Conservation (phyloP, 148 eudicot genomes). For the Heliamphora exappendiculata region DNA sequence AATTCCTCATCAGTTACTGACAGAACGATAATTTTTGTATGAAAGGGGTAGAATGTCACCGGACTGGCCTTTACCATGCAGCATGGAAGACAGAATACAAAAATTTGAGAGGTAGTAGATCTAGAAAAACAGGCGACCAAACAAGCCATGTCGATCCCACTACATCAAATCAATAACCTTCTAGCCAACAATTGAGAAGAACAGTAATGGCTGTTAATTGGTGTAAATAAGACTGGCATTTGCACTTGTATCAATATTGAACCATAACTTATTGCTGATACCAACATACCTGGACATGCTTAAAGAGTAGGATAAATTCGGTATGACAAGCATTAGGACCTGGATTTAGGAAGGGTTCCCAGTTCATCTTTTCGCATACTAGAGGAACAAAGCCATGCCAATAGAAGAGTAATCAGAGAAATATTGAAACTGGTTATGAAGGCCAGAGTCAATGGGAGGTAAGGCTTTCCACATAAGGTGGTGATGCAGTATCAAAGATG, state of each 20-base stretch:
- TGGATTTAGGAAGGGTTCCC: not conserved
- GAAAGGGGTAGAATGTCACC: not conserved
- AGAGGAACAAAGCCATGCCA: not conserved
- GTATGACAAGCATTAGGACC: not conserved
- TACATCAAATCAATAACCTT: not conserved
- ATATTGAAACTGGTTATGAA: not conserved
- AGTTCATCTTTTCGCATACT: not conserved
- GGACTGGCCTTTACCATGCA: too few species aligned
- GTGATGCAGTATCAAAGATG: not conserved
- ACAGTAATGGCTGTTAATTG: not conserved
- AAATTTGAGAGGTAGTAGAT: not conserved
- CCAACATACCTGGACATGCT: not conserved
- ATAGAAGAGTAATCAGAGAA: not conserved
- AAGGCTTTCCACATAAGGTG: not conserved
- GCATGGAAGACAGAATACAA: not conserved
- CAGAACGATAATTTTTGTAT: not conserved
- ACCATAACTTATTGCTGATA: not conserved
- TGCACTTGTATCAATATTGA: not conserved
- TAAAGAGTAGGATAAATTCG: not conserved
- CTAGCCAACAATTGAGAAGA: not conserved
- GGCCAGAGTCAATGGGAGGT: not conserved
- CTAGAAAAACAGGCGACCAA: not conserved
- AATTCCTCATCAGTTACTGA: not conserved
- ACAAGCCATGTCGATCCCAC: not conserved
- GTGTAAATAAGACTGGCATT: not conserved